Evolutionary conservation across 2,329 filamentous ascomycete species (phyloP), one percentile per base, ranked within the genome.

Genomic region (Stachybotrys elegans): DNA sequence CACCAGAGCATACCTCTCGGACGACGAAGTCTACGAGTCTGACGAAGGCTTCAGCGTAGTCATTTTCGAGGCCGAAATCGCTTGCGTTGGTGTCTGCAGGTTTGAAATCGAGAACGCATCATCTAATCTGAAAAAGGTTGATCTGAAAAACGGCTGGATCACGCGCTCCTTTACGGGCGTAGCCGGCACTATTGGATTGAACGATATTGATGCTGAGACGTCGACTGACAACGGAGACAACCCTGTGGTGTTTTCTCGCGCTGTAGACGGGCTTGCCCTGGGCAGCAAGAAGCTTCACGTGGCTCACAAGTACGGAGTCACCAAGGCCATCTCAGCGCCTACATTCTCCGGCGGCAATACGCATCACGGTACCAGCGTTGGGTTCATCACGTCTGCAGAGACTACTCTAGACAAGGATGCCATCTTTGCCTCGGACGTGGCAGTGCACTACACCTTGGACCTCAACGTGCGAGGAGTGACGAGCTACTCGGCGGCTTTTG

Each of bases 141-240:
- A 65, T 6, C 68, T 86, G 6, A 54, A 68, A 17, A 72, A 86
- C 50, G 83, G 83, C 1, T 71, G 84, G 53, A 54, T 86, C n/a
- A 75, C 76, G 6, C 68, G 74, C 6, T 69, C 79, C 1, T 74
- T 85, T 48, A 82, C 78, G 4, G 78, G 76, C 2, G 78, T 84
- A 22, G 81, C 76, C 1, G 76, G 79, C 4, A 66, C 67, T 2
- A 62, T 87, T 1, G 83, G 83, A 1, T 70, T 87, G 6, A 76
- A 76, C 48, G 81, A 79, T 43, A 85, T 87, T 43, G 73, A 78
- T 45, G 70, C 70, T 5, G 83, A 86, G 49, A 56, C 65, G 7
- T 63, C 66, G 37, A 77, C 73, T 1, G 75, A 78, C 49, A 78
- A 79, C 47, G 77, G 77, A 2, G 56, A 58, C 2, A 69, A 65